Evolutionary conservation across 306 rosid genomes (phyloP).

Genomic region (Medicago lupulina): DNA sequence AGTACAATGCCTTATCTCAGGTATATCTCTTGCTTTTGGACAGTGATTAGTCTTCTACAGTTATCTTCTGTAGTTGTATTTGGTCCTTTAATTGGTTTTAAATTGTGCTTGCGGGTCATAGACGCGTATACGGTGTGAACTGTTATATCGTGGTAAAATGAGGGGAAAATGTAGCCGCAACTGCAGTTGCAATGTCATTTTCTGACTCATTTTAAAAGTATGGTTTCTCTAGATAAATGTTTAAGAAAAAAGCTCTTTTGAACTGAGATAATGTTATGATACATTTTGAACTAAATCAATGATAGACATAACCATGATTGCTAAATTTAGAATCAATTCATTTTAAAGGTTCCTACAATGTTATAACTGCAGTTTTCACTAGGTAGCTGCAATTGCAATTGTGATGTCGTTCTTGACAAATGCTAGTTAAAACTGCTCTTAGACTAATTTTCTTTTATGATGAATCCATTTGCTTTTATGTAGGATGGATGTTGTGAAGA

Average conservation of each 20-base stretch:
- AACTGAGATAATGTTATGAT: not conserved
- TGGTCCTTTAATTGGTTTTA: not conserved
- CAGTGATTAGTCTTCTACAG: not conserved
- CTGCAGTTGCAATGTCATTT: not conserved
- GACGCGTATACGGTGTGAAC: no score
- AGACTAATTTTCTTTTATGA: not conserved
- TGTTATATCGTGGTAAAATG: no score
- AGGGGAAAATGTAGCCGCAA: not conserved
- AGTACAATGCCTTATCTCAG: constrained; percentile 31
- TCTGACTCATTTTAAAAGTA: not conserved
- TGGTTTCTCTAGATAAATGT: not conserved
- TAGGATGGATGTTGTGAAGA: constrained; percentile 47
- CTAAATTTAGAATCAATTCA: not conserved
- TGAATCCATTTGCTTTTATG: constrained; percentile 12
- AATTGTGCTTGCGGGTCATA: not conserved
- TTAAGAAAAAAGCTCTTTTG: not conserved
- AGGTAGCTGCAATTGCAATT: not conserved
- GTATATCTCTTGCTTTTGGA: constrained; percentile 24
- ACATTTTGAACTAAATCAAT: not conserved
- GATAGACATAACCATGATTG: not conserved
- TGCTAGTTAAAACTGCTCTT: not conserved
- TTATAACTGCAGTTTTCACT: not conserved
- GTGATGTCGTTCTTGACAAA: no score
- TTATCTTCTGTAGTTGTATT: not conserved
- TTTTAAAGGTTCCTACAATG: not conserved